Conservation (phyloP, 768 basidiomycete genomes). For the Gyrodon lividus region DNA sequence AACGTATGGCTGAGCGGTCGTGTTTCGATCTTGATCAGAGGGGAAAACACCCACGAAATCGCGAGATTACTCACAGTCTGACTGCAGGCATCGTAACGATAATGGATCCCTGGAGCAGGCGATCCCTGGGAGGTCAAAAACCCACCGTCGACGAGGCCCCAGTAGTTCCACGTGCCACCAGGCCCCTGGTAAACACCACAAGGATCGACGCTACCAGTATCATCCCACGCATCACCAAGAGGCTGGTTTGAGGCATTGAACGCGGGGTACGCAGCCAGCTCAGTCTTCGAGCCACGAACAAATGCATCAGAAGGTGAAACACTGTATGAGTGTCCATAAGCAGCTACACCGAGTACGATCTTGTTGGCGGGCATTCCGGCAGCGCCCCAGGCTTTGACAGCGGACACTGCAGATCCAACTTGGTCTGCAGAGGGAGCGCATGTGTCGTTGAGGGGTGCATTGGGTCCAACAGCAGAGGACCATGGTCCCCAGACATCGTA, state of each 20-base stretch:
- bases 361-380: slow-evolving; percentile 71
- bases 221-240: slow-evolving; percentile 59
- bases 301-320: slow-evolving; percentile 41
- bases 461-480: slow-evolving; percentile 64
- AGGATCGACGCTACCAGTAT: slow-evolving; percentile 40
- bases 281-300: slow-evolving; percentile 29
- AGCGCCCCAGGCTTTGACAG: slow-evolving; percentile 66
- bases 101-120: slow-evolving; percentile 45
- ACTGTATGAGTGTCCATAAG: slow-evolving; percentile 77
- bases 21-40: neutral
- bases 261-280: slow-evolving; percentile 46
- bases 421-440: slow-evolving; percentile 62
- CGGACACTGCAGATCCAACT: slow-evolving; percentile 71
- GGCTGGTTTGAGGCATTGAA: slow-evolving; percentile 47
- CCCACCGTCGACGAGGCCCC: slow-evolving; percentile 57
- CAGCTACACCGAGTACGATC: slow-evolving; percentile 79
- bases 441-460: slow-evolving; percentile 76
- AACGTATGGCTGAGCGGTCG: slow-evolving; percentile 54
- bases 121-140: slow-evolving; percentile 41
- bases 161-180: slow-evolving; percentile 57
- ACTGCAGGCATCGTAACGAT: slow-evolving; percentile 64
- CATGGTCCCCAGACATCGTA: slow-evolving; percentile 62
- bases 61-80: slow-evolving; percentile 55
- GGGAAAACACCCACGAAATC: neutral
- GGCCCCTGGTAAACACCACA: slow-evolving; percentile 50